Percentiles rank a stretch among this genome's conserved stretches.
Evolutionary conservation across 805 yeast genomes (phyloP).

Genomic region (Starmerella riodocensis): DNA sequence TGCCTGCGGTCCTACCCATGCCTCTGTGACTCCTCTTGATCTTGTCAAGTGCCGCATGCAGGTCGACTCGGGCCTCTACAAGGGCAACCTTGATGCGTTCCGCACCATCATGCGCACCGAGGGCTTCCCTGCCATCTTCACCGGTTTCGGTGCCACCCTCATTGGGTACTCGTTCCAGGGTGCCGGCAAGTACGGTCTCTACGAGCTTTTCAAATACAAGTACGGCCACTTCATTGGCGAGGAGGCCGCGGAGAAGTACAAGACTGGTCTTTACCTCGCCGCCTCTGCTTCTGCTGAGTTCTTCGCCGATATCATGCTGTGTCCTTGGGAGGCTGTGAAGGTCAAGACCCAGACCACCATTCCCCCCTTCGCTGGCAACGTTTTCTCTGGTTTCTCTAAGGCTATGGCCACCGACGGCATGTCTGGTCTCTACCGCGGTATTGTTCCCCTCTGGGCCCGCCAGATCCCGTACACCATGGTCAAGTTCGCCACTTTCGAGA

Average conservation of each 20-base stretch:
- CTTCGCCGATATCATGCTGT: slow-evolving; percentile 74
- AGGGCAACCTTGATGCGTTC: slow-evolving; percentile 74
- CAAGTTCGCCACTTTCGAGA: slow-evolving; percentile 89
- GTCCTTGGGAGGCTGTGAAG: slow-evolving; percentile 93
- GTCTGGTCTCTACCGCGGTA: slow-evolving; percentile 70
- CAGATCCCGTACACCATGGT: slow-evolving; percentile 99
- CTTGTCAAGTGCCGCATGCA: slow-evolving; percentile 88
- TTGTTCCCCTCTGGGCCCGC: slow-evolving; percentile 87
- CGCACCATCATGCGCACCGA: slow-evolving; percentile 54
- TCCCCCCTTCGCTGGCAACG: slow-evolving; percentile 64
- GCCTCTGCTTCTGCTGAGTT: slow-evolving; percentile 93
- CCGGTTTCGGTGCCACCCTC: slow-evolving; percentile 86
- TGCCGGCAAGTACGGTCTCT: slow-evolving; percentile 93
- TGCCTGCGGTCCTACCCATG: slow-evolving; percentile 96
- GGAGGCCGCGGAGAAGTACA: slow-evolving; percentile 45
- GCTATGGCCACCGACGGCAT: slow-evolving; percentile 57
- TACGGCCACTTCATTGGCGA: slow-evolving; percentile 59
- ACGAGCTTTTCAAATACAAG: slow-evolving; percentile 76
- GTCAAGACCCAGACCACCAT: slow-evolving; percentile 86
- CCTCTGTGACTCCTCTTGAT: slow-evolving; percentile 85
- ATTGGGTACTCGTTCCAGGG: slow-evolving; percentile 93
- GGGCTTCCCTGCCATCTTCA: slow-evolving; percentile 64
- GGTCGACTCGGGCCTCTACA: slow-evolving; percentile 61
- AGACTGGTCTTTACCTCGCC: slow-evolving; percentile 60
- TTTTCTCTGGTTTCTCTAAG: slow-evolving; percentile 53